These are phyloP conservation scores for Chrysanthemum makinoi DNA, from an alignment of 129 eudicot species.

Conservation along the genomic window DNA sequence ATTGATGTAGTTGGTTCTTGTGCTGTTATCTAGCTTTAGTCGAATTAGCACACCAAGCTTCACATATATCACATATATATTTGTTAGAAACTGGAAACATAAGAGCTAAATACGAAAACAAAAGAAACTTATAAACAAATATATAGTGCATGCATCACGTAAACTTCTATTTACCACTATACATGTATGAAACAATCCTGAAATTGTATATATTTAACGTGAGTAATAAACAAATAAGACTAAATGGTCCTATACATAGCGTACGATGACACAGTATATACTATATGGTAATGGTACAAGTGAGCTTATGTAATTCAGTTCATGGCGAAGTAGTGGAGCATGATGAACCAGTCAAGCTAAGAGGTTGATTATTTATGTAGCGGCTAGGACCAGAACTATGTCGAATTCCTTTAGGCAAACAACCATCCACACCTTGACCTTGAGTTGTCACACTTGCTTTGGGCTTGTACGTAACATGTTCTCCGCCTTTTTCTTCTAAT, in stretches of 20 bases:
- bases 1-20: too few species aligned
- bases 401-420: conserved; percentile 66
- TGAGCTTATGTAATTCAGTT: conserved; percentile 2
- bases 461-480: conserved; percentile 41
- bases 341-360: conserved; percentile 24
- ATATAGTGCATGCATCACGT: too few species aligned
- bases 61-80: too few species aligned
- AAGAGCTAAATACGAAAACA: too few species aligned
- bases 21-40: too few species aligned
- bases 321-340: conserved; percentile 30
- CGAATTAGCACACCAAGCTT: too few species aligned
- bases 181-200: too few species aligned
- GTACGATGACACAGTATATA: neutral
- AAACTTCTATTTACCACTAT: too few species aligned
- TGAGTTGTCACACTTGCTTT: conserved; percentile 6
- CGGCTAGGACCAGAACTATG: conserved; percentile 67
- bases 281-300: neutral
- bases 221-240: neutral
- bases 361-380: conserved; percentile 49
- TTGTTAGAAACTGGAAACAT: too few species aligned
- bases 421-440: conserved; percentile 37
- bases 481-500: conserved; percentile 36
- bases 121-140: too few species aligned
- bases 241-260: neutral
- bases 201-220: too few species aligned